Evolutionary conservation across 1,284 basidiomycete genomes (phyloP), one percentile per base, ranked within the genome.

Genomic region (Marasmius fiardii): DNA sequence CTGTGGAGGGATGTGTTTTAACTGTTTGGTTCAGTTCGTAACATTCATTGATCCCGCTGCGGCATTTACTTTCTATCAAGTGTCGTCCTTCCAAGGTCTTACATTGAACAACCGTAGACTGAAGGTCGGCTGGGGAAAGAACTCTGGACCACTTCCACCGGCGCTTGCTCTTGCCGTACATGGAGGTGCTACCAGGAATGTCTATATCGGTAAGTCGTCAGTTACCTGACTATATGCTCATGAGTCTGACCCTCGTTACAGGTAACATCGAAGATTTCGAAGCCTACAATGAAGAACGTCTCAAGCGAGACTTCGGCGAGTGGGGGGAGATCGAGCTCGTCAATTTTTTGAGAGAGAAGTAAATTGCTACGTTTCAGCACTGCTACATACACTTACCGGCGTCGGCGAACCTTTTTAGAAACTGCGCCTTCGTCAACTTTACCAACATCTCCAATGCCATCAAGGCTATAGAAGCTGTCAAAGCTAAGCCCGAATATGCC

Each of bases 71-170:
- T 96, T 98, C 79, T 93, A 86, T 82, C 90, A 95, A 67, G 87
- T 92, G 39, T 92, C 93, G 10, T 87, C 88, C 2, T 89, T 86
- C 68, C 89, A 93, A 66, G 93, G 93, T 10, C 77, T 98, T 57
- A 92, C 88, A 21, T 79, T 97, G 61, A 93, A 93, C 75, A 92
- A 93, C 71, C 88, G 94, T 51, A 85, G 93, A 18, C 80, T 97
- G 57, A 96, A 96, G 76, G 85, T 96, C 61, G 93, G 94, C 47
- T 98, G 95, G 95, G 95, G 94, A 60, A 95, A 94, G 80, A 90
- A 91, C 67, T 85, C 90, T 26, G 91, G 93, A 2, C 88, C 93
- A 24, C 78, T 95, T 20, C 81, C 88, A 24, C 90, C 93, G 24
- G 83, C 87, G 10, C 78, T 95, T 47, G 91, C 91, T 43, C 81